Evolutionary conservation across 2,329 filamentous ascomycete genomes (phyloP), one percentile per base, ranked within the genome.

Genomic region (Cladosporium oxysporum): DNA sequence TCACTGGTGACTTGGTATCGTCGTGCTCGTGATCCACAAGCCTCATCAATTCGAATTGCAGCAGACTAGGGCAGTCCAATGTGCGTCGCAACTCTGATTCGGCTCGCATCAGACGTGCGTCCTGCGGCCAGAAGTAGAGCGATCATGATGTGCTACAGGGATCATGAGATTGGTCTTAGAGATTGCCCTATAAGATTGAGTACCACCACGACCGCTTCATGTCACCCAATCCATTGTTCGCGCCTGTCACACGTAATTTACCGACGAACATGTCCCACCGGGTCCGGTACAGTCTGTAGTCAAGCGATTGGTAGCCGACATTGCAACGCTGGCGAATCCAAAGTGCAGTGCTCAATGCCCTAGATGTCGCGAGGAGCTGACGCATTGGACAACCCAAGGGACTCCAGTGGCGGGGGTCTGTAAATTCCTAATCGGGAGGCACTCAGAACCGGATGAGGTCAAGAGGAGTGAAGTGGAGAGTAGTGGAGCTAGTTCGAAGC

Each of bases 391-490:
- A 58, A 58, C 29, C 26, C 55, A 41, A 33, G 41, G 31, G 11
- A 26, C 7, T 58, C 29, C 21, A 35, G n/a, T 10, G 29, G 55
- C 33, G 52, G 55, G 55, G 55, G 31, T 58, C 33, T 58, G 55
- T 58, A 58, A 58, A 58, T 58, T 37, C 55, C 55, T 41, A 37
- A 37, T 58, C 33, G 55, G 55, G 55, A 26, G 33, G 31, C 21
- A 11, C 31, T 58, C 10, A 23, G 33, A 35, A 5, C 55, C 11
- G 23, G 16, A 26, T 28, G 55, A 58, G 55, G 55, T 35, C 31
- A 41, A 35, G 29, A 28, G 33, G 21, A 58, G 55, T 37, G 33
- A 41, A 58, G 31, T 58, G 31, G 55, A n/a, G 52, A 33, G 29
- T 33, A 55, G 49, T 52, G 26, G 52, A 31, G 52, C 52, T 47